A percentile compares a stretch with the other conserved stretches of the same genome.
These are phyloP conservation scores for Castanopsis chinensis DNA, from an alignment of 306 rosid genomes.

Conservation along the genomic window DNA sequence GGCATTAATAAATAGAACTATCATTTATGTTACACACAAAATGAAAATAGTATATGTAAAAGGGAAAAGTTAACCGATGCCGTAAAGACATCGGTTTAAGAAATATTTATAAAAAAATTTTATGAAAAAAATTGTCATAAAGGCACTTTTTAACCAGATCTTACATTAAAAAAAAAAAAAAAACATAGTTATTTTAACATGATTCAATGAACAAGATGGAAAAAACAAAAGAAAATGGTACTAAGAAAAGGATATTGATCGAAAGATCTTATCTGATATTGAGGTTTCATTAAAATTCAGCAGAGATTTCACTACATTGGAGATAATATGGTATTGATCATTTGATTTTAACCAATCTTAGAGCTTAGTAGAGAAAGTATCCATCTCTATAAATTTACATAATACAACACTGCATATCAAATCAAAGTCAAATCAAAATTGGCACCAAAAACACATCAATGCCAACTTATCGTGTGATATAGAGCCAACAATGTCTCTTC, in stretches of 20 bases:
- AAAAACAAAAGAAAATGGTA: neutral
- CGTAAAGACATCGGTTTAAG: too few relatives aligned
- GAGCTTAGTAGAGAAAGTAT: neutral
- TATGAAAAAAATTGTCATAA: too few relatives aligned
- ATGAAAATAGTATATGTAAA: too few relatives aligned
- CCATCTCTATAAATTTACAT: too few relatives aligned
- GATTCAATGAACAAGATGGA: neutral
- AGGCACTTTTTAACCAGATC: too few relatives aligned
- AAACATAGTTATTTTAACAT: neutral
- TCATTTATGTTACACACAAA: too few relatives aligned
- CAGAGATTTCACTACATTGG: neutral
- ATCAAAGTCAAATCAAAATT: constrained; percentile 34
- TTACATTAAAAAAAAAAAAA: too few relatives aligned
- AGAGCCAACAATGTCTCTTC: constrained; percentile 25
- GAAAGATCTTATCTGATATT: neutral
- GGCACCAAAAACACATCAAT: neutral
- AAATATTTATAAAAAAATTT: too few relatives aligned
- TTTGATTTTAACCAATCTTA: neutral
- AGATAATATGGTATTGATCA: neutral
- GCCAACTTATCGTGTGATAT: constrained; percentile 25
- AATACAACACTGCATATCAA: constrained; percentile 16
- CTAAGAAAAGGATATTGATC: neutral
- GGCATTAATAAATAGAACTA: too few relatives aligned
- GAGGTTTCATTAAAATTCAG: neutral
- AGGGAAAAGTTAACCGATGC: too few relatives aligned